Conservation (phyloP, 768 basidiomycete genomes). For the Xerocomellus dryophilus region DNA sequence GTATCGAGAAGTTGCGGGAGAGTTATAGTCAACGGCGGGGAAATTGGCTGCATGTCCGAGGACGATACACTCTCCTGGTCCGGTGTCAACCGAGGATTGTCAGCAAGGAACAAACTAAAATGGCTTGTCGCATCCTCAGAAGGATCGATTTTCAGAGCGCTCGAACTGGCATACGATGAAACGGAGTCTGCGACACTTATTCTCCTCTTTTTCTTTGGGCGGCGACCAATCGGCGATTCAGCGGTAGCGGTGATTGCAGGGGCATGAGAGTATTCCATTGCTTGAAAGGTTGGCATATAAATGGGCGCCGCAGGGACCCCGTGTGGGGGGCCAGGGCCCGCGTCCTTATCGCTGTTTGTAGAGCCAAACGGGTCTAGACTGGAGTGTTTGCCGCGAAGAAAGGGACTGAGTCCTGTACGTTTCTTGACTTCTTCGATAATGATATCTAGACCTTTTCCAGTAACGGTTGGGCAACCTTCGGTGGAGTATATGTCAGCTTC, state of each 20-base stretch:
- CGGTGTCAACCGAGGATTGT: conserved; percentile 33
- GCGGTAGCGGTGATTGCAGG: conserved; percentile 31
- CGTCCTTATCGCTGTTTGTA: conserved; percentile 35
- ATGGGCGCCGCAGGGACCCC: conserved; percentile 28
- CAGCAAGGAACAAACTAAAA: conserved; percentile 23
- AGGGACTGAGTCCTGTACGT: conserved; percentile 44
- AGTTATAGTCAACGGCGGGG: conserved; percentile 29
- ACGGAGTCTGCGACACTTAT: conserved; percentile 36
- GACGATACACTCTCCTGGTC: conserved; percentile 33
- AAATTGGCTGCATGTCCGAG: conserved; percentile 33
- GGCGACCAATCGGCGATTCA: conserved; percentile 29
- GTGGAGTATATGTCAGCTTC: conserved; percentile 22
- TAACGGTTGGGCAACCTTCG: conserved; percentile 40
- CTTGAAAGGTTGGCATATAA: conserved; percentile 41
- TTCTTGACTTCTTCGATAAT: conserved; percentile 50
- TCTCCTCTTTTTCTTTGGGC: conserved; percentile 35
- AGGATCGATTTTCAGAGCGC: conserved; percentile 23
- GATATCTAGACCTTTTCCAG: conserved; percentile 49
- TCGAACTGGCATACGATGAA: conserved; percentile 33
- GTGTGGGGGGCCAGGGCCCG: conserved; percentile 28
- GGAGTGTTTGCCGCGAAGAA: conserved; percentile 50
- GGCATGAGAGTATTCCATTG: conserved; percentile 37
- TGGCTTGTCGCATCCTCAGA: conserved; percentile 21
- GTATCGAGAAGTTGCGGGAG: conserved; percentile 29
- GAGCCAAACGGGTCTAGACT: conserved; percentile 49